A percentile compares a stretch with the other conserved stretches of the same genome.
phyloP scores from a whole-genome alignment of 305 asterid species.

The Withania somnifera region DNA sequence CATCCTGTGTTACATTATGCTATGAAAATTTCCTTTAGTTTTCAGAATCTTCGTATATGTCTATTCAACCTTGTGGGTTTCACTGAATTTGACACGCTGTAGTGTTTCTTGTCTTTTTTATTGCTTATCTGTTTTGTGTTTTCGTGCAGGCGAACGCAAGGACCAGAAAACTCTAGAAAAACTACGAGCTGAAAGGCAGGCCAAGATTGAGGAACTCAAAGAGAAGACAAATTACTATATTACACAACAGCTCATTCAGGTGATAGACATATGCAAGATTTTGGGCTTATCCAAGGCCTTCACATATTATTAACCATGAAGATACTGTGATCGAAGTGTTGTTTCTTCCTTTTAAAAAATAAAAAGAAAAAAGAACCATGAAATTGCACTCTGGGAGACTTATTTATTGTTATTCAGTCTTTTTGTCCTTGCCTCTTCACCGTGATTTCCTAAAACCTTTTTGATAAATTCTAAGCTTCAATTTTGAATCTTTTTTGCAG shows the following conservation, averaged over 20 bases:
- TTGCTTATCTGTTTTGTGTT: background rate
- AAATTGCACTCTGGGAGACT: background rate
- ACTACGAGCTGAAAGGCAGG: slow-evolving; percentile 78
- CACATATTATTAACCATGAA: background rate
- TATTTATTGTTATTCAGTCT: background rate
- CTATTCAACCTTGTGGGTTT: background rate
- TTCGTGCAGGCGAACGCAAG: slow-evolving; percentile 55
- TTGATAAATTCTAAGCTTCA: background rate
- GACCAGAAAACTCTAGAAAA: slow-evolving; percentile 64
- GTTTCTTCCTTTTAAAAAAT: background rate
- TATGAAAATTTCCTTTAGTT: background rate
- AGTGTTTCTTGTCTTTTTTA: background rate
- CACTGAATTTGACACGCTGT: background rate
- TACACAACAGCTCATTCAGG: slow-evolving; percentile 91
- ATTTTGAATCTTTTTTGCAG: slow-evolving; percentile 25
- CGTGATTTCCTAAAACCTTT: background rate
- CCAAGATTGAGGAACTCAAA: slow-evolving; percentile 80
- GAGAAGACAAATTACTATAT: slow-evolving; percentile 84
- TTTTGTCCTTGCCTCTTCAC: background rate
- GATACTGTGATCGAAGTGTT: background rate
- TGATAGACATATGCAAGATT: slow-evolving; percentile 6
- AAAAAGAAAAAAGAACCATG: background rate
- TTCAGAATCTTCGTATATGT: background rate
- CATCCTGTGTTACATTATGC: background rate
- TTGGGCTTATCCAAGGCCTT: background rate